Evolutionary conservation across 2,329 filamentous ascomycete genomes (phyloP).

Genomic region (Akanthomyces lecanii): DNA sequence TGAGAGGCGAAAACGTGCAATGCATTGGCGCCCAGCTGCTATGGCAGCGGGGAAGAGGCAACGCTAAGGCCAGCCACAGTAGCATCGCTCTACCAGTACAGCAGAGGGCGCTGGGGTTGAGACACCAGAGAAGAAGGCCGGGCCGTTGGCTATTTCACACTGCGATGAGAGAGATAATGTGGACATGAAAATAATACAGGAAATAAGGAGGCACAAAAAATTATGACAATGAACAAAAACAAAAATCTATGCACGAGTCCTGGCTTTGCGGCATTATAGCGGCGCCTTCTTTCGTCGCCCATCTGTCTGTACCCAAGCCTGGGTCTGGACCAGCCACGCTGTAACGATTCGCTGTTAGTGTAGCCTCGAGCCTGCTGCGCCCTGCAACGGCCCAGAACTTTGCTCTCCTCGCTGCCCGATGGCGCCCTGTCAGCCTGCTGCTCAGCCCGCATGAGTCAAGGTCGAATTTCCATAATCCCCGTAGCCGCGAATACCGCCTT

Average conservation of each 20-base stretch:
- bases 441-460: not conserved
- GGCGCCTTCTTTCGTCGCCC: not conserved
- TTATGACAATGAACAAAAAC: too few species aligned
- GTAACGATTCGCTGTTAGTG: not conserved
- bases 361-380: not conserved
- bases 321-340: not conserved
- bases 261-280: too few species aligned
- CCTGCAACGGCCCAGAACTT: not conserved
- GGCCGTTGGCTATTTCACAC: too few species aligned
- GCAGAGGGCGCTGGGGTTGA: too few species aligned
- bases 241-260: too few species aligned
- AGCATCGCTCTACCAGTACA: not conserved
- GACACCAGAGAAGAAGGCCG: too few species aligned
- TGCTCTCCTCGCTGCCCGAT: not conserved
- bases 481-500: not conserved
- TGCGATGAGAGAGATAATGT: too few species aligned
- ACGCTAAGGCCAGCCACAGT: not conserved
- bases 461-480: not conserved
- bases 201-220: too few species aligned
- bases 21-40: slow-evolving; percentile 12
- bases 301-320: not conserved
- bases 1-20: slow-evolving; percentile 6
- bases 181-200: too few species aligned
- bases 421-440: not conserved
- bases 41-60: not conserved